Evolutionary conservation across 805 yeast species (phyloP), one percentile per base, ranked within the genome.

Genomic region (Pichia phayaonensis): DNA sequence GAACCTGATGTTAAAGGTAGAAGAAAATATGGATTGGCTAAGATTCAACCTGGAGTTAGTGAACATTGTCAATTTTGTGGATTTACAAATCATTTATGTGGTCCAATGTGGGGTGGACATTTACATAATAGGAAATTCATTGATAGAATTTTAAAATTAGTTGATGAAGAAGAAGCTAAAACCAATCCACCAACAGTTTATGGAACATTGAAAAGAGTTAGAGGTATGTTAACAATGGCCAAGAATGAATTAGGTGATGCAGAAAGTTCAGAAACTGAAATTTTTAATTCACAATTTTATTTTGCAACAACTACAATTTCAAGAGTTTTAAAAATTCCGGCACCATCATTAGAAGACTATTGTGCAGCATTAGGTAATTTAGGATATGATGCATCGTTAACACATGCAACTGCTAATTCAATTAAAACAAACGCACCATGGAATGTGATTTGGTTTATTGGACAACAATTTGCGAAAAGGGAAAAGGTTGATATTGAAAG

Each of bases 51-150:
- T 0, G 75, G 81, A 3, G 75, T 82, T 2, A 79, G 82, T 12
- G 67, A 75, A 10, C 62, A 72, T 41, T 94, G 99, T 69, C 62
- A 73, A 26, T 82, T 74, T 64, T 94, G 99, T 70, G 83, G 77
- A 1, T 75, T 72, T 52, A 75, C 79, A 2, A 79, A 79, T 64
- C 95, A 87, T 63, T 64, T 94, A 36, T 90, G 92, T 8, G 99
- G 99, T 4, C 99, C 99, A 53, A 86, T 94, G 96, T 94, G 96
- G 86, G 90, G 82, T 12, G 95, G 90, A 0, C 72, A 76, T 8
- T 66, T 94, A 51, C 98, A 92, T 61, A 77, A 84, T 61, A 63
- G 65, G 24, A 79, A 75, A 20, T 94, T 92, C 60, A 72, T 92
- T 42, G 72, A 79, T 26, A 77, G 72, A 56, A 74, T 90, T 44